A percentile compares a stretch with the other conserved stretches of the same genome.
phyloP scores from a whole-genome alignment of 306 rosid species.

The Benincasa hispida region DNA sequence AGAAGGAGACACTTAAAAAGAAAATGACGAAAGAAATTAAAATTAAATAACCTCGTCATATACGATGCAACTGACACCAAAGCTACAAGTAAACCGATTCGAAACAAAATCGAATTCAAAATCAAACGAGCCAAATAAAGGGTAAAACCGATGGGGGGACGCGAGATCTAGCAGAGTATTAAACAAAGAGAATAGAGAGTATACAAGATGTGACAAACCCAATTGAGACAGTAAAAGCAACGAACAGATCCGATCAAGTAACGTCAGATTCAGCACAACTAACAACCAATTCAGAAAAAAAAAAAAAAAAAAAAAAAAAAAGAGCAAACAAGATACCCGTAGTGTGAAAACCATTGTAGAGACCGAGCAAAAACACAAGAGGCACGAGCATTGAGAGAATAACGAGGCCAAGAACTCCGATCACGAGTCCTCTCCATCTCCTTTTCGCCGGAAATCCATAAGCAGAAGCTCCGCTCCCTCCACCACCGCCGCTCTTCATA shows the following conservation, averaged over 20 bases:
- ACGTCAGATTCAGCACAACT: constrained; percentile 2
- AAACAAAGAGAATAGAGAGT: not conserved
- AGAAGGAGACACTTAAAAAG: not conserved
- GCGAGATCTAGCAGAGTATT: not conserved
- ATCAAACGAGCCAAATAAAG: not conserved
- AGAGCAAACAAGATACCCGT: constrained; percentile 29
- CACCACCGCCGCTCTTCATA: constrained; percentile 16
- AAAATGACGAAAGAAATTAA: not conserved
- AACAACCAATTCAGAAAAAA: not conserved
- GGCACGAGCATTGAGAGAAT: constrained; percentile 96
- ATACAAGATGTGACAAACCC: not conserved
- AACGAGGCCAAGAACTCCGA: constrained; percentile 83
- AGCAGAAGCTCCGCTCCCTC: constrained; percentile 38
- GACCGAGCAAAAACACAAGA: constrained; percentile 83
- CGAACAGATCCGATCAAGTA: constrained; percentile 38
- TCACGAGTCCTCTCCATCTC: constrained; percentile 77
- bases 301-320: not conserved
- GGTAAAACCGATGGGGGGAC: not conserved
- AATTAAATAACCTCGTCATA: not conserved
- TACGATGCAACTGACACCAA: not conserved
- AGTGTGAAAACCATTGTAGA: constrained; percentile 82
- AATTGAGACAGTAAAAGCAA: constrained; percentile 3
- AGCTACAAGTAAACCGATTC: not conserved
- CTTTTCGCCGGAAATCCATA: constrained; percentile 48
- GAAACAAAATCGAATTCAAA: not conserved